Base-by-base conservation (phyloP, 208 protist species). In the Naegleria lovaniensis region DNA sequence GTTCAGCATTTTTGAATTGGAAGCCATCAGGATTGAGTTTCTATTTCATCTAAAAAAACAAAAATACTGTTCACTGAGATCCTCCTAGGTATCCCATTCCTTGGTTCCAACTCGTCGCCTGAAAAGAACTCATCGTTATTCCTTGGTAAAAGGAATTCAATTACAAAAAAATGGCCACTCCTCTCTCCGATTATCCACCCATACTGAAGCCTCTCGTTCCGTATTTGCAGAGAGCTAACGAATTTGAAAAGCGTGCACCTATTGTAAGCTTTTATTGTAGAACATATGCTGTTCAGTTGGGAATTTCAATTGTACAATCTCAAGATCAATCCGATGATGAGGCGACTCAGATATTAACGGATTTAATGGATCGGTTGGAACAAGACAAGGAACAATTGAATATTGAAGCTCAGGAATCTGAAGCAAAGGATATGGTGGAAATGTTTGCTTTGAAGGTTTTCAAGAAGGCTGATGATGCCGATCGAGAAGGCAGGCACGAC, bases 301-400 rank as follows among this genome's bases (percentile, higher is more conserved):
- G 91, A 25, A 92, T 93, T 90, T 41, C n/a, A 75, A 52, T 43
- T 36, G 41, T 93, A 6, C 86, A 83, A 59, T 41, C 29, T 25
- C 33, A 85, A 43, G 75, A n/a, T 38, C 38, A n/a, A 25, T 15
- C 90, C 33, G 91, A 92, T 41, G 91, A 92, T 76, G 90, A 40
- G 15, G 90, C 91, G 9, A 90, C 91, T 29, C 25, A 59, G 5
- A 92, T 92, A 29, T 29, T 92, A 29, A 91, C 41, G 11, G 15
- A 7, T 36, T n/a, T 93, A 5, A 92, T 93, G 91, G 92, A 93
- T 43, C 38, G 67, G 51, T 79, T 93, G 52, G 92, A 93, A 29
- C 79, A 29, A 43, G 92, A 93, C n/a, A 93, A 93, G 48, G 25
- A 76, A 84, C 55, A 67, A 67, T 67, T 67, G 55, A n/a, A n/a